These are phyloP conservation scores for Colletotrichum theobromicola DNA, from an alignment of 2,329 filamentous ascomycete genomes.

Conservation along the genomic window DNA sequence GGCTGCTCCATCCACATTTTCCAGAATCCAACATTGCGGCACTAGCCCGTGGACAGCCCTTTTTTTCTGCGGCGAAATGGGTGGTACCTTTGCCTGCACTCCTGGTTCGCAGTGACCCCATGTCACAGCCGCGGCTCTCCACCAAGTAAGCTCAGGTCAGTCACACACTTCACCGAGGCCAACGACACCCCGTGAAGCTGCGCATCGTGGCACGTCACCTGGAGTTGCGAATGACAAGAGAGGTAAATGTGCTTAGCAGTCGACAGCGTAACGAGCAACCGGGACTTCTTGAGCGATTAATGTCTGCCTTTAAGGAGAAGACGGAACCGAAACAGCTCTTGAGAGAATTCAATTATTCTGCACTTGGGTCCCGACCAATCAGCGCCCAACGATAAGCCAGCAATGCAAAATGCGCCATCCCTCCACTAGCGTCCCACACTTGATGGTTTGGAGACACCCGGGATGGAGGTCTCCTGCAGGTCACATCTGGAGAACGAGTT, in stretches of 20 bases:
- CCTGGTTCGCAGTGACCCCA: slow-evolving; percentile 16
- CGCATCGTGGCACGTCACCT: slow-evolving; percentile 6
- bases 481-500: slow-evolving; percentile 21
- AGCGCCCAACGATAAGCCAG: slow-evolving; percentile 32
- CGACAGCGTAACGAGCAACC: neutral
- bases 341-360: slow-evolving; percentile 39
- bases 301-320: slow-evolving; percentile 17
- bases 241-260: slow-evolving; percentile 15
- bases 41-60: slow-evolving; percentile 10
- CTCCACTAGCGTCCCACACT: slow-evolving; percentile 20
- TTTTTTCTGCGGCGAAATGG: slow-evolving; percentile 1
- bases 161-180: slow-evolving; percentile 18
- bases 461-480: slow-evolving; percentile 22
- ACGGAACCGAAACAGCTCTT: slow-evolving; percentile 17
- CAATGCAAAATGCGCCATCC: slow-evolving; percentile 21
- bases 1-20: slow-evolving; percentile 22
- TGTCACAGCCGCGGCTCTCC: slow-evolving; percentile 19
- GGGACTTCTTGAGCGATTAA: slow-evolving; percentile 20
- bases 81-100: slow-evolving; percentile 13
- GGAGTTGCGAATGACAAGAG: slow-evolving; percentile 18
- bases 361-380: slow-evolving; percentile 32
- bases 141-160: slow-evolving; percentile 20
- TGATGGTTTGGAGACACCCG: slow-evolving; percentile 17
- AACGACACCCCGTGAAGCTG: slow-evolving; percentile 18
- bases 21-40: slow-evolving; percentile 19